Base-by-base conservation (phyloP, 176 grass and related monocot species). In the Bolboschoenus planiculmis region DNA sequence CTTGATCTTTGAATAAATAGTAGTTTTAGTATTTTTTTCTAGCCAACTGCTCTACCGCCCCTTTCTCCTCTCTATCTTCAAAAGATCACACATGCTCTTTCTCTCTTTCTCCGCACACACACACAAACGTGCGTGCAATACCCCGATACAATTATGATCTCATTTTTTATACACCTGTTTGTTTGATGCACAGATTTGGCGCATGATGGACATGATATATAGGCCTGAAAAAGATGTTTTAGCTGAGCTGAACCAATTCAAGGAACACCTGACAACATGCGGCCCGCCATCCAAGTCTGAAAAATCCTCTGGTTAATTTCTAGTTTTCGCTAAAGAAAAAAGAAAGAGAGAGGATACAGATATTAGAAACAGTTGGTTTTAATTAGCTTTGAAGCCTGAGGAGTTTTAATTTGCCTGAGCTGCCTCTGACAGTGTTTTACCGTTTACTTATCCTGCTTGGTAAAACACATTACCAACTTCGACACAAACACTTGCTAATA, bases 191-290 rank as follows among this genome's bases (percentile, higher is more conserved):
- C 42, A 99, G 96, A 93, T 99, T 85, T 99, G 96, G 96, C 90
- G 92, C 40, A 91, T 95, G 84, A 99, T 85, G 63, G 92, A 99
- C 70, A 61, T 93, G 61, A 91, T 98, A 79, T 95, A 95, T 73
- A 93, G 92, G 61, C 86, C 88, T 1, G 92, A 95, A 80, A 90
- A 93, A 2, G 90, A 93, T 73, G 92, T 93, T 83, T 78, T 95
- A 62, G 36, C 85, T n/a, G 96, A 98, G 57, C 76, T 95, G 83
- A 88, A 92, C 81, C 88, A 78, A 36, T 97, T 91, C 81, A 97
- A 93, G 82, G 5, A 89, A 37, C 89, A 93, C 86, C 58, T 90
- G 44, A 60, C 86, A 48, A 83, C 85, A 79, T 99, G 91, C 58
- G 46, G 74, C 29, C 87, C 53, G 23, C 33, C 63, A 62, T 11